Evolutionary conservation across 352 stramenopile genomes (phyloP), one percentile per base, ranked within the genome.

Genomic region (Phytophthora cryptogea): DNA sequence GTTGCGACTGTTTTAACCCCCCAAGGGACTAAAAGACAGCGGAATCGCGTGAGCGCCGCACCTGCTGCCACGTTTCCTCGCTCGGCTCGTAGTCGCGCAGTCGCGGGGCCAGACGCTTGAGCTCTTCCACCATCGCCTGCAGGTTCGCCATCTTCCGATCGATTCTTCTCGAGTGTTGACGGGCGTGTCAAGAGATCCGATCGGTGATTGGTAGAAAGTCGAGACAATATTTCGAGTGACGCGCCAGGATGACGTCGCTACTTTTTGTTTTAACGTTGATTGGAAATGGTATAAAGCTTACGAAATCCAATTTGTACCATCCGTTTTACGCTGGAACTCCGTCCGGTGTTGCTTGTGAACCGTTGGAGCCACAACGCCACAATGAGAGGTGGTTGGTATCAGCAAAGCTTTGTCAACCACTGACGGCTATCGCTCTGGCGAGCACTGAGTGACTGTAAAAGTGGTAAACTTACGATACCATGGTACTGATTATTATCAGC

Each of bases 31-130:
- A 43, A 41, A 45, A 8, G 17, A 43, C 39, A 14, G 31, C 17
- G 8, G 13, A 43, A 31, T 16, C 46, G 42, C 10, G 13, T 3
- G 26, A 28, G 5, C 8, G 20, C 17, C 46, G 11, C 7, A 89
- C 82, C 74, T 87, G 70, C 54, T 88, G 78, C 81, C 79, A 93
- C 1, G 62, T 66, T 3, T 70, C 60, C 23, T 88, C 69, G 11
- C 32, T 33, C 8, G 83, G 83, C 46, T 87, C 78, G 50, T 82
- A 93, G 27, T 65, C 76, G n/a, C 80, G 65, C 31, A 93, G 54
- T 8, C 73, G 76, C 53, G 81, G 81, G 35, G 78, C 68, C 26
- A 90, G 16, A 8, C 65, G 78, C 67, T 80, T 68, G 51, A 93
- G 66, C 47, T 87, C 79, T 26, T 54, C 48, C 26, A 90, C 68